Conservation (phyloP, 208 protist species). For the Crithidia fasciculata region DNA sequence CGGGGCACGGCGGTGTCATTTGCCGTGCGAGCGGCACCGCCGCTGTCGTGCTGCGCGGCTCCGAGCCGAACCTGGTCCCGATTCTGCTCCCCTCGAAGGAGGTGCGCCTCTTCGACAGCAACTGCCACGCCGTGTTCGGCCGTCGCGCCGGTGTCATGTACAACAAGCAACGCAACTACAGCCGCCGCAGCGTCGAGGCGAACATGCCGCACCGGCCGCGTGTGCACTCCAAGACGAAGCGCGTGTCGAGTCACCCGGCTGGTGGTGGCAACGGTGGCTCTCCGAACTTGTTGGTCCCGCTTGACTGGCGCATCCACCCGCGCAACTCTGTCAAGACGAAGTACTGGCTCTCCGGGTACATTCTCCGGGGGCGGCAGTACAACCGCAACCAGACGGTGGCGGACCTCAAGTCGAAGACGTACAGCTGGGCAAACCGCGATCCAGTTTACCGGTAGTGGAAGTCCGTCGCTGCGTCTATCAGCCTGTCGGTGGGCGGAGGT, state of each 20-base stretch:
- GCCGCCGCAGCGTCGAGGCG: constrained; percentile 72
- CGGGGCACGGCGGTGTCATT: constrained; percentile 83
- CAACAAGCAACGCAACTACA: constrained; percentile 84
- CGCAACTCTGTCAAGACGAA: constrained; percentile 91
- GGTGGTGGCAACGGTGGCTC: constrained; percentile 89
- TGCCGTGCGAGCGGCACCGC: constrained; percentile 87
- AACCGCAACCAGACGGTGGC: constrained; percentile 84
- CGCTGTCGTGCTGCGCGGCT: constrained; percentile 86
- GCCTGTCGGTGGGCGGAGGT: too few species aligned
- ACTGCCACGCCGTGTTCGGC: constrained; percentile 87
- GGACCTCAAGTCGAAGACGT: constrained; percentile 91
- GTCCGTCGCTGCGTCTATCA: neutral
- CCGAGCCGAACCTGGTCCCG: constrained; percentile 88
- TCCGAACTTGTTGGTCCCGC: constrained; percentile 86
- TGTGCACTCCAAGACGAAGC: constrained; percentile 89
- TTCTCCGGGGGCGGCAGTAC: constrained; percentile 89
- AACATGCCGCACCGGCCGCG: constrained; percentile 85
- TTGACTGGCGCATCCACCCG: constrained; percentile 91
- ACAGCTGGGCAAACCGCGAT: constrained; percentile 90
- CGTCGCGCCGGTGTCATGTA: constrained; percentile 91
- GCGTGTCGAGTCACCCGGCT: constrained; percentile 86
- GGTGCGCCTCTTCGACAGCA: constrained; percentile 90
- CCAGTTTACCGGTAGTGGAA: constrained; percentile 81
- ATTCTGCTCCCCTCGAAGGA: constrained; percentile 92
- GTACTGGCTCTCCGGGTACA: constrained; percentile 94